These are phyloP conservation scores for Rhizopus arrhizus DNA, from an alignment of 371 early-diverging fungal species.

Conservation along the genomic window DNA sequence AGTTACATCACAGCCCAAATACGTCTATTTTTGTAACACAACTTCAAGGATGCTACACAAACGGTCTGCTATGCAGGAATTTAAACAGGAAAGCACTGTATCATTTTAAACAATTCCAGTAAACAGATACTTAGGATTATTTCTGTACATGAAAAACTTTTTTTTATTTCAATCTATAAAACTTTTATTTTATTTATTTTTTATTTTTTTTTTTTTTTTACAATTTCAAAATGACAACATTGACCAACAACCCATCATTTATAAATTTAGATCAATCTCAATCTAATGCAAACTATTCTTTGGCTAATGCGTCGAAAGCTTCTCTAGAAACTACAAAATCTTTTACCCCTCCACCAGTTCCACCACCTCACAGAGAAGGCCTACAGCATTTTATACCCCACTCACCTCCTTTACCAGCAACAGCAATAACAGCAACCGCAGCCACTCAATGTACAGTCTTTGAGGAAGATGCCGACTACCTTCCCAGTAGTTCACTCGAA, in stretches of 20 bases:
- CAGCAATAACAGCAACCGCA: neutral
- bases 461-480: conserved; percentile 2
- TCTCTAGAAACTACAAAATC: conserved; percentile 1
- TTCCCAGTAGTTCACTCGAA: conserved; percentile 23
- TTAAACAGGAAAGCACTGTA: neutral
- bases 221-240: conserved; percentile 10
- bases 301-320: neutral
- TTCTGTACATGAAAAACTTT: neutral
- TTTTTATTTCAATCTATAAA: neutral
- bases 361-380: conserved; percentile 8
- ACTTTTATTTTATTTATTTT: neutral
- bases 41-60: conserved; percentile 5
- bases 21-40: neutral
- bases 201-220: conserved; percentile 3
- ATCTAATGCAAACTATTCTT: neutral
- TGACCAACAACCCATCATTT: neutral
- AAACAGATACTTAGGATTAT: neutral
- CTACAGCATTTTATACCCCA: conserved; percentile 7
- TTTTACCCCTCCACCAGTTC: neutral
- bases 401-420: neutral
- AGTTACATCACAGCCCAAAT: neutral
- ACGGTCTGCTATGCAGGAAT: neutral
- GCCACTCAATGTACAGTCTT: neutral
- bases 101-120: neutral
- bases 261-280: neutral